Evolutionary conservation across 2,329 filamentous ascomycete genomes (phyloP), one percentile per base, ranked within the genome.

Genomic region (Stemphylium beticola): DNA sequence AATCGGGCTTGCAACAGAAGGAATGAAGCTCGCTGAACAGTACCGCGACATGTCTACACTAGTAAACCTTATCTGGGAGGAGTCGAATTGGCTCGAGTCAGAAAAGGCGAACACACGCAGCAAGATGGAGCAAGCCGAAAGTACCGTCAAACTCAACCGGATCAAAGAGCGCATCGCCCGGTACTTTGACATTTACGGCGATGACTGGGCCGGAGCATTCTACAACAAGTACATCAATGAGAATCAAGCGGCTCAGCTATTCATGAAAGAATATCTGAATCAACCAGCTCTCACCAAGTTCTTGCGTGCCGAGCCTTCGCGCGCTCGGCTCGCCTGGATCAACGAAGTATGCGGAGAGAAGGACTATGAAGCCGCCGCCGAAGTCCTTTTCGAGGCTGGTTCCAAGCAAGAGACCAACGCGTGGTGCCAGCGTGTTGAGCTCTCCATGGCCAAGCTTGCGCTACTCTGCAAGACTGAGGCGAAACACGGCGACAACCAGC

Each of bases 381-480:
- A 85, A 37, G 89, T 87, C 0, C 82, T 99, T 41, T 79, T 90
- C 38, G 79, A 85, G 7, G 81, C 93, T 17, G 92, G 91, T 0
- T 78, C 88, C 17, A 82, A 83, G 44, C 85, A 86, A 49, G 93
- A 97, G 73, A 84, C 86, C 47, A 89, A 93, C 65, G 78, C 95
- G 4, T 98, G 93, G 93, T 92, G 87, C 77, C 96, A 96, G 79
- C 95, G 96, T 74, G 90, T 96, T 31, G 90, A 98, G 75, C 80
- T 98, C 22, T 96, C 92, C 55, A 82, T 99, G 34, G 90, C 91
- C 32, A 98, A 97, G 76, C 82, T 99, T n/a, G 73, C 78, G 20
- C 65, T 80, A 49, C 77, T 97, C 61, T 67, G 66, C 48, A 64
- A 66, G 40, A 55, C 69, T 20, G 64, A 73, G 91, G 91, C 14